These are phyloP conservation scores for Fusarium sp. DNA, from an alignment of 2,329 filamentous ascomycete species.

Conservation along the genomic window DNA sequence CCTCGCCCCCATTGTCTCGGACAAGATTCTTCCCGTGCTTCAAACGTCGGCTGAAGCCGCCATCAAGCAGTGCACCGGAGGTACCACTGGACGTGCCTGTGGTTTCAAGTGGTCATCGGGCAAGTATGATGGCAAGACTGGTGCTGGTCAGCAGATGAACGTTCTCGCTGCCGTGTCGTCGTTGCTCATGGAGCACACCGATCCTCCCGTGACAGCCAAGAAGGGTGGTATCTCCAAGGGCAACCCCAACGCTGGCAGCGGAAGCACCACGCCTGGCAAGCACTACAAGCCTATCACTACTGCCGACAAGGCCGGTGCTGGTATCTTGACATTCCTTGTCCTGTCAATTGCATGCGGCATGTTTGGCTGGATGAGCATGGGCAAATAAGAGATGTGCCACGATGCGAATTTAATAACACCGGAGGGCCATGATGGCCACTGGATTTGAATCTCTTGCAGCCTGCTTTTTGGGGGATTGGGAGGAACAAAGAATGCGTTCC, in stretches of 20 bases:
- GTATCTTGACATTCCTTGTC: slow-evolving; percentile 60
- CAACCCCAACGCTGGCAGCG: slow-evolving; percentile 56
- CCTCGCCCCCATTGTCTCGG: slow-evolving; percentile 65
- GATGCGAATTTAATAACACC: slow-evolving; percentile 22
- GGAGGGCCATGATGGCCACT: neutral
- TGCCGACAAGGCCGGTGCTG: slow-evolving; percentile 61
- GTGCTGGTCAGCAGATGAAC: slow-evolving; percentile 71
- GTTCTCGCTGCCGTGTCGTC: slow-evolving; percentile 67
- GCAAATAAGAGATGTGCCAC: slow-evolving; percentile 38
- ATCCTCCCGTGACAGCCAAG: slow-evolving; percentile 57
- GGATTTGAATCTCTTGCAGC: slow-evolving; percentile 19
- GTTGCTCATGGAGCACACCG: slow-evolving; percentile 58
- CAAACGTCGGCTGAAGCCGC: slow-evolving; percentile 65
- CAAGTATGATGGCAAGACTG: slow-evolving; percentile 65
- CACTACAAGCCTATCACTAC: slow-evolving; percentile 53
- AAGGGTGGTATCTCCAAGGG: slow-evolving; percentile 65
- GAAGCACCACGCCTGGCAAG: slow-evolving; percentile 51
- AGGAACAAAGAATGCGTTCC: slow-evolving; percentile 22
- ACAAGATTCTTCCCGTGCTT: slow-evolving; percentile 64
- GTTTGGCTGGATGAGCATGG: slow-evolving; percentile 63
- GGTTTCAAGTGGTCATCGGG: slow-evolving; percentile 66
- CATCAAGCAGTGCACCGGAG: slow-evolving; percentile 66
- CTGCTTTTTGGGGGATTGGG: slow-evolving; percentile 25
- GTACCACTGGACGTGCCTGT: slow-evolving; percentile 61
- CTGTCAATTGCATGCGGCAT: slow-evolving; percentile 54